Evolutionary conservation across 441 rosid species (phyloP), one percentile per base, ranked within the genome.

Genomic region (Mallotus japonicus): DNA sequence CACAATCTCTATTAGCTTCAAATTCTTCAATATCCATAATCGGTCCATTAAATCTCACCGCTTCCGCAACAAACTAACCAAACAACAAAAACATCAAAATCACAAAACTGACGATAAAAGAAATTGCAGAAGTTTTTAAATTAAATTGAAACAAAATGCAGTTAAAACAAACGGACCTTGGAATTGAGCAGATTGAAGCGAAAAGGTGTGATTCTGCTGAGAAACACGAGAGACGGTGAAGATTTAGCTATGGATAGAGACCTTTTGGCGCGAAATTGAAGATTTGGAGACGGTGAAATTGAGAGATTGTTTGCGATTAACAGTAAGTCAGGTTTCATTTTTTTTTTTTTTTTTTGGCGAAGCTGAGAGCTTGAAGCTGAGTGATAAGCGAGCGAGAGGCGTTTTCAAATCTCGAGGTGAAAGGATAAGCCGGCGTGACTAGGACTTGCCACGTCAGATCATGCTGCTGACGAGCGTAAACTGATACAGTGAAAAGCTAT

Each of bases 21-120:
- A 82, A 50, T 47, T 72, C 87, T 0, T 73, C 76, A n/a, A 57
- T 69, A 73, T 80, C 83, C 44, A 82, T 20, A 54, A 87, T 17
- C 40, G 89, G 92, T n/a, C 89, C 92, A 68, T 91, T 91, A 73
- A 83, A 92, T 60, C 86, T 87, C 59, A 85, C 82, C 60, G 87
- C 96, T 44, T 76, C 67, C 57, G 76, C 75, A 57, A 75, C 73
- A 55, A 76, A 74, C 96, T 88, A 72, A 49, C 66, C 50, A 73
- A 62, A 20, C 57, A 8, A 62, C 8, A 65, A 24, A 24, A 24
- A 46, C 32, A 37, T 46, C 32, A n/a, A 46, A 74, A 42, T 19
- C 16, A 17, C 22, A 1, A 57, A 57, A 13, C 34, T 8, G 32
- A 28, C 3, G 32, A 28, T 28, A 28, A 28, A 28, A 28, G 1